A percentile compares a stretch with the other conserved stretches of the same genome.
Evolutionary conservation across 306 rosid species (phyloP).

Genomic region (Glycine latifolia): DNA sequence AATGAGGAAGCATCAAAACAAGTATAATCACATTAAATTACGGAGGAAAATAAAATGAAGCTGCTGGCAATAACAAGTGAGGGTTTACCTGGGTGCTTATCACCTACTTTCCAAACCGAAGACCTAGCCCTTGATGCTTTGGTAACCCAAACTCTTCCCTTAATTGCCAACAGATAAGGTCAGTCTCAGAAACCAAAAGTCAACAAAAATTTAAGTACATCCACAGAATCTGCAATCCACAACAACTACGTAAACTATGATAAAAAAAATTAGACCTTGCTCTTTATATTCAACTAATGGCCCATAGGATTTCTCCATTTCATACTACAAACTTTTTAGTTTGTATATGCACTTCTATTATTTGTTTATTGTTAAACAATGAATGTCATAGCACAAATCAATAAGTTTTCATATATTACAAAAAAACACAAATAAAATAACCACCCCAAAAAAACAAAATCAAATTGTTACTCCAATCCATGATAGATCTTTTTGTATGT

Average conservation of each 20-base stretch:
- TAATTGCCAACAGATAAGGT: slow-evolving; percentile 36
- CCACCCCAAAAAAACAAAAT: neutral
- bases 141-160: slow-evolving; percentile 86
- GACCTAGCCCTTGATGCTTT: slow-evolving; percentile 75
- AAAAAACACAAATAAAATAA: neutral
- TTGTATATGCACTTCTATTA: neutral
- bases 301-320: neutral
- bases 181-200: slow-evolving; percentile 32
- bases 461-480: neutral
- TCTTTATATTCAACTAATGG: neutral
- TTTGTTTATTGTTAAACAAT: slow-evolving; percentile 6
- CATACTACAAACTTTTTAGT: neutral
- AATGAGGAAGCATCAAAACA: slow-evolving; percentile 39
- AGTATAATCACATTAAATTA: neutral
- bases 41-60: slow-evolving; percentile 14
- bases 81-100: slow-evolving; percentile 81
- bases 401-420: neutral
- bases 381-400: neutral
- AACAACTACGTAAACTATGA: neutral
- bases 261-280: neutral
- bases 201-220: slow-evolving; percentile 30
- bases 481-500: neutral
- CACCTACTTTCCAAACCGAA: slow-evolving; percentile 82
- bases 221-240: neutral
- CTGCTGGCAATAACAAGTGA: neutral